Conservation (phyloP, 2,329 filamentous ascomycete species). For the Phyllosticta citriasiana region DNA sequence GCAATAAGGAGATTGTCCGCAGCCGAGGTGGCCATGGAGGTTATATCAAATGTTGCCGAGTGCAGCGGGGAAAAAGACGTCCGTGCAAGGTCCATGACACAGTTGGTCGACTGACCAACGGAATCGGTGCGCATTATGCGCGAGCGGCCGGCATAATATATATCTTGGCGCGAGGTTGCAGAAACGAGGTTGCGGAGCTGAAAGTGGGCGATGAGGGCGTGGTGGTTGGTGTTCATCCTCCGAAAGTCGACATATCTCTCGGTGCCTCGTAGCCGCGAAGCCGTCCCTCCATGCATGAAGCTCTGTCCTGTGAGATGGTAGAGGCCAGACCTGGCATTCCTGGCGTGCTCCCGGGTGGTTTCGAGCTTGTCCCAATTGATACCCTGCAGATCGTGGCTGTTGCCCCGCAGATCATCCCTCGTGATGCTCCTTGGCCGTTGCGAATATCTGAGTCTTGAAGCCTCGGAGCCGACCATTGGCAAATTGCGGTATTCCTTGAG, state of each 20-base stretch:
- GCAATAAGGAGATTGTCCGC: constrained; percentile 41
- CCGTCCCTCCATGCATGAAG: not conserved
- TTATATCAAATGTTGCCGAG: constrained; percentile 34
- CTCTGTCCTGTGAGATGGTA: not conserved
- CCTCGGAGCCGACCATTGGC: constrained; percentile 1
- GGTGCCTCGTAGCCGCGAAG: constrained; percentile 22
- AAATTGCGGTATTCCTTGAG: not conserved
- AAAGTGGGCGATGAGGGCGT: constrained; percentile 45
- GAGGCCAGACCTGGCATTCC: constrained; percentile 1
- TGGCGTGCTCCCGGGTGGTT: constrained; percentile 16
- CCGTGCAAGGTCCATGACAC: constrained; percentile 39
- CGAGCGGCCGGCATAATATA: constrained; percentile 41
- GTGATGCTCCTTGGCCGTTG: constrained; percentile 20
- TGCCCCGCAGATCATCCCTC: constrained; percentile 23
- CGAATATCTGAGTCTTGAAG: constrained; percentile 6
- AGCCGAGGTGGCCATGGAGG: constrained; percentile 38
- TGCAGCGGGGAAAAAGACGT: constrained; percentile 8
- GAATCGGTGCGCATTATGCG: constrained; percentile 42
- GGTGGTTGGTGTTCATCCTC: constrained; percentile 40
- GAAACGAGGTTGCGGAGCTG: constrained; percentile 50
- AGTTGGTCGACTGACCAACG: constrained; percentile 30
- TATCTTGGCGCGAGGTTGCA: constrained; percentile 43
- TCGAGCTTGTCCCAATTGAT: constrained; percentile 27
- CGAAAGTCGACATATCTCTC: constrained; percentile 40
- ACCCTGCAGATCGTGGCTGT: constrained; percentile 28